Base-by-base conservation (phyloP, 495 filamentous ascomycete species). In the Penicillium tannophilum region DNA sequence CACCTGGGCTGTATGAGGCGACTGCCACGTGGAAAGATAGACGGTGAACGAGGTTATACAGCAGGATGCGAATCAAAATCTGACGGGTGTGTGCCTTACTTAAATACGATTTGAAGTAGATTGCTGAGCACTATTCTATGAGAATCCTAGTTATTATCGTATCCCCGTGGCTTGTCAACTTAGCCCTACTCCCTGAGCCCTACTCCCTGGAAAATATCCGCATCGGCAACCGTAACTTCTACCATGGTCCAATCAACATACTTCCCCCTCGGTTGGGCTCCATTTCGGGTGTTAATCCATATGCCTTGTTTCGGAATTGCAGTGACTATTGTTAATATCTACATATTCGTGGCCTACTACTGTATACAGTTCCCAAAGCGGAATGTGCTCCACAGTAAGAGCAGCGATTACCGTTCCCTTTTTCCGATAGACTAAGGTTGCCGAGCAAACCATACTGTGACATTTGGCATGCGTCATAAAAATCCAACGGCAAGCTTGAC, bases 31-130 rank as follows among this genome's bases (percentile, higher is more conserved):
- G 46, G 46, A 49, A 31, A 6, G 16, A 41, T 17, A 49, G 24
- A 49, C 46, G 26, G 26, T 49, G 46, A 49, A 49, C 20, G 26
- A 49, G 8, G 46, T 49, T 31, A 49, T 49, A 49, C 46, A 49
- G 30, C 46, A 49, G 24, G 46, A 9, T 30, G 46, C 30, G 20
- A 17, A 51, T 33, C 9, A 14, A 51, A 33, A 42, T 35, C 52
- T 54, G 52, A 39, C 31, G 39, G 35, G 52, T 10, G 12, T 24
- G 24, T 44, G 19, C 19, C 39, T 54, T 12, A 20, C 23, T 42
- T 54, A 44, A 54, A 54, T 43, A 54, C 52, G 20, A 36, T 44
- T 36, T 44, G 23, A 54, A 19, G 5, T 14, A 53, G 24, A 17
- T 24, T 12, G 3, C 12, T 20, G 24, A 4, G 12, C 9, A 4